Base-by-base conservation (phyloP, 805 yeast genomes). In the Spathaspora hagerdaliae region DNA sequence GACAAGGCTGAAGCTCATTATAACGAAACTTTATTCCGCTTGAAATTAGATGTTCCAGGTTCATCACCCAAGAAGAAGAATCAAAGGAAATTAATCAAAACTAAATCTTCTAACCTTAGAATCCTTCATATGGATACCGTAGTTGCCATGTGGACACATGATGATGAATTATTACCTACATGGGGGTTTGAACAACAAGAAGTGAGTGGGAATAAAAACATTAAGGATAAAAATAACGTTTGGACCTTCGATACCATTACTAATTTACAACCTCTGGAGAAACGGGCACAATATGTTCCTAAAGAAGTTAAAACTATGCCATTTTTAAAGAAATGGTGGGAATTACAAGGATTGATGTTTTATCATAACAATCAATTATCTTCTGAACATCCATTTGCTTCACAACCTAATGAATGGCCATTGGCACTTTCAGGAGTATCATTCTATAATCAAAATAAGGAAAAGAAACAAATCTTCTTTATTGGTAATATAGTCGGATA, bases 111-210 rank as follows among this genome's bases (percentile, higher is more conserved):
- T 4, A 67, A 77, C 9, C 67, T 94, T 59, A 83, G 83, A 56
- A 58, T 94, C 24, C 69, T 90, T 48, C 98, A 94, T 61, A 84
- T 81, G 24, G 90, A 85, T 45, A 87, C 97, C 1, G 79, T 85
- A 41, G 98, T 95, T 38, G 92, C 96, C 14, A 78, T 94, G 80
- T 91, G 96, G 95, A 85, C 97, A 5, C 96, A 88, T 58, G 77
- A 83, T 56, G 96, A 87, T 58, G 82, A 78, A 47, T 61, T 80
- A 37, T 78, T 94, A 48, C 99, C 99, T 14, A 97, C 88, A 12
- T 94, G 99, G 99, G 99, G 86, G 1, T 87, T 82, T 62, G 69
- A 72, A 43, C 98, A 94, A 63, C 90, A 85, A 61, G 99, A 94
- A 69, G 90, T 94, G 48, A 89, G 94, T 62, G 99, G 99, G 61